phyloP scores from a whole-genome alignment of 148 eudicot genomes.

The Mesembryanthemum crystallinum region DNA sequence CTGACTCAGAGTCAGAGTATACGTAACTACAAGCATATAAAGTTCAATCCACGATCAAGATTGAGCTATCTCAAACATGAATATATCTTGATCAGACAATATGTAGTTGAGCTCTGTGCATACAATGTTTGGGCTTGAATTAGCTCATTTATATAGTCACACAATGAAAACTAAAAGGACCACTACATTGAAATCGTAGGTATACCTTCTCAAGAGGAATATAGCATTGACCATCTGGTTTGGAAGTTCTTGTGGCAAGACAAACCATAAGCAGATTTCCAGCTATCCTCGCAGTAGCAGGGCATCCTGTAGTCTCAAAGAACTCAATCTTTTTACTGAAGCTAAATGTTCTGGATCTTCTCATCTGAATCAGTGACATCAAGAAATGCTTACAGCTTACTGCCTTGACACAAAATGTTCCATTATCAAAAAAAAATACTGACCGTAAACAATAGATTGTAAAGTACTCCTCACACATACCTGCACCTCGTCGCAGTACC shows the following conservation, averaged over 20 bases:
- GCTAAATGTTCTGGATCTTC: too few relatives aligned
- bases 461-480: constrained; percentile 35
- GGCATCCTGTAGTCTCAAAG: too few relatives aligned
- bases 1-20: too few relatives aligned
- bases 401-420: constrained; percentile 51
- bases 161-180: background rate
- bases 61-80: background rate
- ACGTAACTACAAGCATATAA: background rate
- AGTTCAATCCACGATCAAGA: background rate
- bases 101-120: background rate
- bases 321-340: too few relatives aligned
- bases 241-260: constrained; percentile 89
- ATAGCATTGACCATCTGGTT: constrained; percentile 85
- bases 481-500: constrained; percentile 86
- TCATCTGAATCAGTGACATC: too few relatives aligned
- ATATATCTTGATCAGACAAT: background rate
- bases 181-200: background rate
- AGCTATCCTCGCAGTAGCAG: constrained; percentile 88
- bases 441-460: background rate
- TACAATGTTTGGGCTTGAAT: too few relatives aligned
- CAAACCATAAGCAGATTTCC: constrained; percentile 92
- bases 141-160: background rate
- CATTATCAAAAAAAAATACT: constrained; percentile 13
- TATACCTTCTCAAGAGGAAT: constrained; percentile 73
- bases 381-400: constrained; percentile 94